Base-by-base conservation (phyloP, 2,329 filamentous ascomycete species). In the Penicillium nordicum region DNA sequence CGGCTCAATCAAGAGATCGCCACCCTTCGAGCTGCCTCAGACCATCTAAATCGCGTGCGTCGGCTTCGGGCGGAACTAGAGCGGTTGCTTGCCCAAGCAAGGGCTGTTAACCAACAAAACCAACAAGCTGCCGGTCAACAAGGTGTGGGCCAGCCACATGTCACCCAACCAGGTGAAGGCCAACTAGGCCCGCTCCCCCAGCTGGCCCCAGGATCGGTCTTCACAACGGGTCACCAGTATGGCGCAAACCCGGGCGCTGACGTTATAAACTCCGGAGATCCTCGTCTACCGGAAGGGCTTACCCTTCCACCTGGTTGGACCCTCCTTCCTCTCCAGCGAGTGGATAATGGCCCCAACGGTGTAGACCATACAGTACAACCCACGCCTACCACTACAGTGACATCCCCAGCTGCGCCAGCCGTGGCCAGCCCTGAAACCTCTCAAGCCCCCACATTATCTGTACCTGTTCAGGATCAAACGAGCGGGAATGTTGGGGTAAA, bases 41-140 rank as follows among this genome's bases (percentile, higher is more conserved):
- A 87, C 34, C 88, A 94, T 69, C 70, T 92, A 5, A 81, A 85
- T 46, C 76, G 84, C n/a, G 76, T 92, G n/a, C 82, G 87, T 50
- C 75, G 85, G 16, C 78, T 94, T 58, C 82, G 89, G 58, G 75
- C 77, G 21, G 90, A 94, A 69, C 72, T 94, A 48, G 78, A 83
- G 34, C 82, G 87, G 57, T 77, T 92, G 52, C 85, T 88, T 25
- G 79, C 76, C 38, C 80, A 82, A 53, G 62, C 63, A 25, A 68
- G 66, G 53, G 25, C 66, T 44, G 16, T 52, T 11, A 27, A 75
- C 37, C 81, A 21, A 21, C 21, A 21, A 21, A 21, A 21, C 21
- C 21, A 82, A 50, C 59, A 62, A 23, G 68, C 65, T 53, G 34
- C 66, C 3, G 23, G 4, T 14, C 32, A 49, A 37, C 16, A 8